phyloP scores from a whole-genome alignment of 2,329 filamentous ascomycete species.

The Albifimbria verrucaria region DNA sequence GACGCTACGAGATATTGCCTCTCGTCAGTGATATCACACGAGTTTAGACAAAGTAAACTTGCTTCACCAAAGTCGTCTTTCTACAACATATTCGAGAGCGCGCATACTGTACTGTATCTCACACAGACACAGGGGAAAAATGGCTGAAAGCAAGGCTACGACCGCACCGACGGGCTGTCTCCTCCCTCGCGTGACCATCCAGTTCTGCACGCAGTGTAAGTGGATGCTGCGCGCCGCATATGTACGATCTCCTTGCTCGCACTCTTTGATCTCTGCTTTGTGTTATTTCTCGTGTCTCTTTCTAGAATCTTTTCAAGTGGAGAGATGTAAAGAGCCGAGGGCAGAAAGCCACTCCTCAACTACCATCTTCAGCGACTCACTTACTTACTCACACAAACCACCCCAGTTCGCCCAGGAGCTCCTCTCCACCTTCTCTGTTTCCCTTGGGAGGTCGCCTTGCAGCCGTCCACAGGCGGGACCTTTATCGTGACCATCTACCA shows the following conservation, averaged over 20 bases:
- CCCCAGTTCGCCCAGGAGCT: slow-evolving; percentile 82
- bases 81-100: no score
- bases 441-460: slow-evolving; percentile 84
- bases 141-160: slow-evolving; percentile 7
- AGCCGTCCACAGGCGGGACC: slow-evolving; percentile 79
- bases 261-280: not conserved
- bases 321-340: no score
- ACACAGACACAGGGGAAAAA: not conserved
- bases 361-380: no score
- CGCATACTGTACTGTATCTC: no score
- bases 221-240: slow-evolving; percentile 88
- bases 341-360: no score
- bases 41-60: no score
- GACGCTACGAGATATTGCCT: no score
- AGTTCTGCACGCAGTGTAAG: slow-evolving; percentile 90
- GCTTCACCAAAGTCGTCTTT: no score
- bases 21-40: no score
- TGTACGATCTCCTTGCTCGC: slow-evolving; percentile 47
- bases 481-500: slow-evolving; percentile 68
- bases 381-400: not conserved
- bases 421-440: slow-evolving; percentile 82
- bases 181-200: slow-evolving; percentile 74
- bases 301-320: no score
- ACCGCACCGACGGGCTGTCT: slow-evolving; percentile 8
- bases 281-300: not conserved